Percentiles rank a stretch among this genome's conserved stretches.
These are phyloP conservation scores for Dunaliella salina DNA, from an alignment of 163 green algal genomes.

Conservation along the genomic window DNA sequence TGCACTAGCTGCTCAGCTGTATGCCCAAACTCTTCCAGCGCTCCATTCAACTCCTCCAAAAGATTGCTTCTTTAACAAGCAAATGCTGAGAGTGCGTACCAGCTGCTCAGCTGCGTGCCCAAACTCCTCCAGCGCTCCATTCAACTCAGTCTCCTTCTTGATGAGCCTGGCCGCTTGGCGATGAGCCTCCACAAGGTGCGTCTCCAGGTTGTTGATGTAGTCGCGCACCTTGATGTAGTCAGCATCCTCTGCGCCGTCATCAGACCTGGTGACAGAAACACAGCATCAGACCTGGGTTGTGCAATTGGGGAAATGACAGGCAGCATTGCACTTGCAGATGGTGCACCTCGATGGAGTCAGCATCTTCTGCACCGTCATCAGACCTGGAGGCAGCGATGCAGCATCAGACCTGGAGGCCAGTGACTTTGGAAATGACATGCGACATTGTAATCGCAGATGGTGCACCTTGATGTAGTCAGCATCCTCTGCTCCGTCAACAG, in stretches of 20 bases:
- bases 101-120: slow-evolving; percentile 40
- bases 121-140: slow-evolving; percentile 67
- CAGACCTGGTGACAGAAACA: slow-evolving; percentile 27
- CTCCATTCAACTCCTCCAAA: too few relatives aligned
- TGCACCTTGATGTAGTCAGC: slow-evolving; percentile 54
- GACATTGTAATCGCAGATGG: background rate
- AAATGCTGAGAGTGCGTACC: too few relatives aligned
- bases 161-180: slow-evolving; percentile 68
- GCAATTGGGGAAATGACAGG: background rate
- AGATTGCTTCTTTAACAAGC: too few relatives aligned
- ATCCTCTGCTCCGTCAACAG: too few relatives aligned
- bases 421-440: too few relatives aligned
- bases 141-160: slow-evolving; percentile 68
- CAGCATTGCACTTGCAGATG: too few relatives aligned
- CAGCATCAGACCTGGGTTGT: background rate
- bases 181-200: slow-evolving; percentile 77
- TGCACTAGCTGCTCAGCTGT: slow-evolving; percentile 28
- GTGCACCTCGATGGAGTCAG: background rate
- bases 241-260: slow-evolving; percentile 71
- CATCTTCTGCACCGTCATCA: background rate
- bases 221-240: slow-evolving; percentile 68
- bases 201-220: slow-evolving; percentile 80
- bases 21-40: slow-evolving; percentile 54
- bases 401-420: too few relatives aligned
- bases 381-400: too few relatives aligned